Evolutionary conservation across 257 asterid species (phyloP), one percentile per base, ranked within the genome.

Genomic region (Scutellaria galericulata): DNA sequence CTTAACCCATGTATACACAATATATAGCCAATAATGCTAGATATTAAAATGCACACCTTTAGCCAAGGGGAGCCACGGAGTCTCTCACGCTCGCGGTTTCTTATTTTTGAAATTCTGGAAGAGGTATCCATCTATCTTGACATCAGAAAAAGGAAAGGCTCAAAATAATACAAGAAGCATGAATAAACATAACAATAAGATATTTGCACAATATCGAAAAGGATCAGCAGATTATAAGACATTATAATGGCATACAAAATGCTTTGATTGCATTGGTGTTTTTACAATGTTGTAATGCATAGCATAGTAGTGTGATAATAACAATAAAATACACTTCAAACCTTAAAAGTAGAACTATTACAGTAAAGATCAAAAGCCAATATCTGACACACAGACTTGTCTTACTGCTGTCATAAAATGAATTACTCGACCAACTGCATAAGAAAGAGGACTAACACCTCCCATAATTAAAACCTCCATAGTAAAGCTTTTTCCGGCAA

Each of bases 21-120:
- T 52, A 45, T 10, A 55, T 45, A 59, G 51, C 50, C 54, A 72
- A 40, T 74, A 78, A 72, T 61, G 47, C 45, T 64, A 73, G 48
- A 48, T 59, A 47, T 13, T 72, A 82, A 64, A 13, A 41, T 69
- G 42, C 54, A 12, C 74, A 95, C 99, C 97, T 92, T 95, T 60
- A 95, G 86, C 99, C 97, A 95, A 79, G 99, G 98, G 70, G 97
- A 89, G 20, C 99, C 99, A 18, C 96, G 90, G 64, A 95, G 94
- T 67, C 98, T 88, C 86, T 90, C 98, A 18, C 96, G 97, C 73
- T 95, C 98, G 75, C 82, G 96, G 77, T 89, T 95, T 80, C 98
- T 89, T 80, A 92, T 88, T 79, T 88, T 90, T 20, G 98, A 92
- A 77, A 95, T 86, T 78, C 94, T 86, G 67, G 98, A 92, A 68